Percentiles rank a stretch among this genome's conserved stretches.
These are phyloP conservation scores for Spergularia marina DNA, from an alignment of 148 eudicot genomes.

Conservation along the genomic window DNA sequence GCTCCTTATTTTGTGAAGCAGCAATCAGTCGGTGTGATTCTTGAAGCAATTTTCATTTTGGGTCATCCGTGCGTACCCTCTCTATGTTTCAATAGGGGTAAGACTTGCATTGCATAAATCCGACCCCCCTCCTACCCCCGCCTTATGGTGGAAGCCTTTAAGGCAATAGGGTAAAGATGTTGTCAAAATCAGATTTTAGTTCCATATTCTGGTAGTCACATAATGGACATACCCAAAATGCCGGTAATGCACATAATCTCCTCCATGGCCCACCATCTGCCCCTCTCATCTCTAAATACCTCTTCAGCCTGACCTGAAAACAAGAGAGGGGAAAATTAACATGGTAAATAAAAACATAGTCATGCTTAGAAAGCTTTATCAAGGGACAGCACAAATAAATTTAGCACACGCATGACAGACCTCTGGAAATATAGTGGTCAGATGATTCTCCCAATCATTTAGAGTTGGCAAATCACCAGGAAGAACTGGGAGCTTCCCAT, in stretches of 20 bases:
- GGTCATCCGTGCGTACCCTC: no score
- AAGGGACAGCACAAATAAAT: not conserved
- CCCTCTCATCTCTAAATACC: slow-evolving; percentile 97
- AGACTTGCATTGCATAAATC: no score
- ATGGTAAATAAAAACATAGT: not conserved
- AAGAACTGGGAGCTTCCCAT: slow-evolving; percentile 80
- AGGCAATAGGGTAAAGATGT: no score
- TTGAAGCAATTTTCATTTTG: no score
- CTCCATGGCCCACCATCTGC: slow-evolving; percentile 99
- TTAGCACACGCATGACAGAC: slow-evolving; percentile 34
- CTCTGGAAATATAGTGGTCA: slow-evolving; percentile 97
- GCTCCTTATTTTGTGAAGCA: no score
- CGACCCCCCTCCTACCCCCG: no score
- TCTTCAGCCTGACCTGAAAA: slow-evolving; percentile 90
- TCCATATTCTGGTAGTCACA: not conserved
- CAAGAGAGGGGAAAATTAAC: not conserved
- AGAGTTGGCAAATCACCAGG: slow-evolving; percentile 92
- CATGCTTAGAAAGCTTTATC: not conserved
- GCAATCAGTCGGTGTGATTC: no score
- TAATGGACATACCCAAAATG: slow-evolving; percentile 73
- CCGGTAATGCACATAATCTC: slow-evolving; percentile 94
- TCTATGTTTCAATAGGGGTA: no score
- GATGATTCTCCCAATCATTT: slow-evolving; percentile 98
- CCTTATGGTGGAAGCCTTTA: no score
- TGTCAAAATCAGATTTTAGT: no score